These are phyloP conservation scores for Xerocomellus dryophilus DNA, from an alignment of 768 basidiomycete species.

Conservation along the genomic window DNA sequence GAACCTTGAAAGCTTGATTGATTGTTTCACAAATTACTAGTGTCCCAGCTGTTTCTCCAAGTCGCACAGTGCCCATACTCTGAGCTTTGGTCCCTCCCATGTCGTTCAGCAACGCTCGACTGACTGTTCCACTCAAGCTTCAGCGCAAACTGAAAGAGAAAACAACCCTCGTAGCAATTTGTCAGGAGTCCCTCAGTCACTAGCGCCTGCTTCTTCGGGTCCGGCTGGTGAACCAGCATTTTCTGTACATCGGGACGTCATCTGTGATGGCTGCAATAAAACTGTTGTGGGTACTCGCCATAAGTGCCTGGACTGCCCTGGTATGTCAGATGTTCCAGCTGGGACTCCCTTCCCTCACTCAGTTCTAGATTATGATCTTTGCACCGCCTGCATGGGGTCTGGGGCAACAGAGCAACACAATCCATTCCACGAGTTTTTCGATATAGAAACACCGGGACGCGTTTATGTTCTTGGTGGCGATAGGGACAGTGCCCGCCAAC, in stretches of 20 bases:
- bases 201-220: background rate
- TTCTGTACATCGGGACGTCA: slow-evolving; percentile 51
- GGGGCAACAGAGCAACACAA: slow-evolving; percentile 53
- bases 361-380: slow-evolving; percentile 66
- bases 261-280: slow-evolving; percentile 62
- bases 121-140: background rate
- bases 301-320: slow-evolving; percentile 76
- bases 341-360: background rate
- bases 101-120: slow-evolving; percentile 22
- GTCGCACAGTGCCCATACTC: slow-evolving; percentile 26
- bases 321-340: slow-evolving; percentile 36
- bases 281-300: slow-evolving; percentile 65
- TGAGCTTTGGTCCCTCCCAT: slow-evolving; percentile 33
- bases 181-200: background rate
- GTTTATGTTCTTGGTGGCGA: slow-evolving; percentile 44
- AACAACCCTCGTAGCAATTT: background rate
- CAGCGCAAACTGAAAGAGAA: background rate
- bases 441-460: slow-evolving; percentile 61
- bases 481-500: slow-evolving; percentile 26
- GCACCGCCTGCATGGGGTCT: slow-evolving; percentile 52
- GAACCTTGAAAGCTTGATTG: background rate
- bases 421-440: slow-evolving; percentile 68
- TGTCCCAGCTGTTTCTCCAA: slow-evolving; percentile 29
- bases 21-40: slow-evolving; percentile 17
- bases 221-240: background rate